Base-by-base conservation (phyloP, 2,329 filamentous ascomycete species). In the Exophiala mesophila region DNA sequence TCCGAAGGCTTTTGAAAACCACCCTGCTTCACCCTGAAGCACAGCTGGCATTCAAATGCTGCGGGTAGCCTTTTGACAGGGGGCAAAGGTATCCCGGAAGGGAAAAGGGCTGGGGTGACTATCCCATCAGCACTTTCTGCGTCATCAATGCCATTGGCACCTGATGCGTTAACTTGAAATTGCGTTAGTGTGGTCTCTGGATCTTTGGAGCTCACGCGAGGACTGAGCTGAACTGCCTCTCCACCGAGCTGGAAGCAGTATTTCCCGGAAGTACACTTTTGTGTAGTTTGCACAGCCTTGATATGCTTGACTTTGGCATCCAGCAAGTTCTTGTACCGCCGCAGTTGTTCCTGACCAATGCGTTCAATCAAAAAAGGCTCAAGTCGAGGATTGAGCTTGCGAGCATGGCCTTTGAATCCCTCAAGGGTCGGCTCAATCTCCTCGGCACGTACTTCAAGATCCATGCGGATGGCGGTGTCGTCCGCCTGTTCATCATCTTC, bases 1-100 rank as follows among this genome's bases (percentile, higher is more conserved):
- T 96, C 89, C 0, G 88, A 95, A 12, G 88, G 89, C 63, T 95
- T 95, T 55, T 82, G 78, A 55, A 92, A 88, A 12, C 23, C 23
- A 26, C 23, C 23, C 56, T 81, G 87, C 70, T 92, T 94, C 39
- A 81, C 76, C 54, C 82, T 79, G 68, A 87, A 95, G 66, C 89
- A 95, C 16, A 95, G 70, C 26, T 85, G 83, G 55, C 89, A 96
- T 67, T 96, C 89, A 48, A 95, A 90, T 58, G 90, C 82, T 3
- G 88, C 87, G 1, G 89, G 89, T 5, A 96, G 73, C 12, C 77
- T 76, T 44, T 71, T 74, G 2, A 87, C 83, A 2, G 87, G 88
- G 4, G 89, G 89, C 63, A 87, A 76, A 5, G 87, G 88, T 4
- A 95, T 88, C 16, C 88, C 86, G 3, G 68, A 66, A 0, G 88